Percentiles rank a stretch among this genome's conserved stretches.
Evolutionary conservation across 2,329 filamentous ascomycete species (phyloP).

Genomic region (Stromatinia cepivora): DNA sequence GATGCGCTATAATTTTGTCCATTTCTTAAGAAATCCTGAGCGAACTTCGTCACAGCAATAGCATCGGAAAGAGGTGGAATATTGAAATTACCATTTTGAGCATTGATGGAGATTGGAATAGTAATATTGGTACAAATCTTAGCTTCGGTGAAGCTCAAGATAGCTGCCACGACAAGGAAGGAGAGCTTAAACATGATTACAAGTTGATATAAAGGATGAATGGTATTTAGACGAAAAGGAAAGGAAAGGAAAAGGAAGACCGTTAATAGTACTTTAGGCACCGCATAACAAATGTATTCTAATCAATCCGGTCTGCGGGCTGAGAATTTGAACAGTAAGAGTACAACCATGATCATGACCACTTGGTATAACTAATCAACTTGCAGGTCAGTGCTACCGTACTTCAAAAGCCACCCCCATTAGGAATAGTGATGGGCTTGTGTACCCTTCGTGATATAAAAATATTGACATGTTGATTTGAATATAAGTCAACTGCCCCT

Average conservation of each 20-base stretch:
- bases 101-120: slow-evolving; percentile 18
- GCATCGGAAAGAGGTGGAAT: slow-evolving; percentile 4
- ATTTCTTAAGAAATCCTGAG: slow-evolving; percentile 6
- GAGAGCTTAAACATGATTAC: slow-evolving; percentile 14
- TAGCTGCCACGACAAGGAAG: background rate
- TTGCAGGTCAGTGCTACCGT: background rate
- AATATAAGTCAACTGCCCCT: background rate
- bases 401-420: background rate
- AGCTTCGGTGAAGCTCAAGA: slow-evolving; percentile 15
- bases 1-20: slow-evolving; percentile 18
- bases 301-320: background rate
- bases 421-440: background rate
- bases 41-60: slow-evolving; percentile 15
- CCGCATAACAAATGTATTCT: background rate
- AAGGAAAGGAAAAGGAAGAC: background rate
- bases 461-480: background rate
- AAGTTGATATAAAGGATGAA: background rate
- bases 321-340: background rate
- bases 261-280: background rate
- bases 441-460: background rate
- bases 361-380: background rate
- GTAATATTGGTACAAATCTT: slow-evolving; percentile 16
- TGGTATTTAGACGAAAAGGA: background rate
- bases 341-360: background rate
- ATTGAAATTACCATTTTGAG: slow-evolving; percentile 20